These are phyloP conservation scores for Fagopyrum esculentum DNA, from an alignment of 148 eudicot genomes.

Conservation along the genomic window DNA sequence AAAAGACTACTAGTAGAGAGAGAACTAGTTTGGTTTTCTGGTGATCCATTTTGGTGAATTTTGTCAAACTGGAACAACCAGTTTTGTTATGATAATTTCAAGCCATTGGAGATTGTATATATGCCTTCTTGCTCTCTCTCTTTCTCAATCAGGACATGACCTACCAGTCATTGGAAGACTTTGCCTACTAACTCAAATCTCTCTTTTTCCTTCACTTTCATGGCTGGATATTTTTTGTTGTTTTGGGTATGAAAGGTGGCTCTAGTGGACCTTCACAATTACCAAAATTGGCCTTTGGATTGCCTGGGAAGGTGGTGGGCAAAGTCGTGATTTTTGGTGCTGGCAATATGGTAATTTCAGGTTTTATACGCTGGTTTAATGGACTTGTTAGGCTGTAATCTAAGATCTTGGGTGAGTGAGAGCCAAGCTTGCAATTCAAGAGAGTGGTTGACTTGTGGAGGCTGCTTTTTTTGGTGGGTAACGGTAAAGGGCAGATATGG, in stretches of 20 bases:
- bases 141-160: background rate
- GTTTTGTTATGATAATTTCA: constrained; percentile 15
- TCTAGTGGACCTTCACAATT: background rate
- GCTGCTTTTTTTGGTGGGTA: background rate
- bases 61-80: constrained; percentile 8
- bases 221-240: background rate
- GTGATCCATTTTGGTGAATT: constrained; percentile 18
- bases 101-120: constrained; percentile 12
- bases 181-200: background rate
- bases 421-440: background rate
- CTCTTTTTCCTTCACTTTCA: background rate
- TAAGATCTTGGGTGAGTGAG: background rate
- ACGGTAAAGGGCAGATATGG: background rate
- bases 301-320: background rate
- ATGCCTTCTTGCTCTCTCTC: background rate
- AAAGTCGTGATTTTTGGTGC: background rate
- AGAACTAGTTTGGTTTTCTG: constrained; percentile 19
- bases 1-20: constrained; percentile 18
- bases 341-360: constrained; percentile 9
- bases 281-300: background rate
- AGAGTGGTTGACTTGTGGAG: constrained; percentile 1
- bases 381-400: background rate
- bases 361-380: background rate
- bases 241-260: background rate
- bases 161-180: constrained; percentile 24